Percentiles rank a stretch among this genome's conserved stretches.
Evolutionary conservation across 1,284 basidiomycete genomes (phyloP).

Genomic region (Rugosomyces carneus): DNA sequence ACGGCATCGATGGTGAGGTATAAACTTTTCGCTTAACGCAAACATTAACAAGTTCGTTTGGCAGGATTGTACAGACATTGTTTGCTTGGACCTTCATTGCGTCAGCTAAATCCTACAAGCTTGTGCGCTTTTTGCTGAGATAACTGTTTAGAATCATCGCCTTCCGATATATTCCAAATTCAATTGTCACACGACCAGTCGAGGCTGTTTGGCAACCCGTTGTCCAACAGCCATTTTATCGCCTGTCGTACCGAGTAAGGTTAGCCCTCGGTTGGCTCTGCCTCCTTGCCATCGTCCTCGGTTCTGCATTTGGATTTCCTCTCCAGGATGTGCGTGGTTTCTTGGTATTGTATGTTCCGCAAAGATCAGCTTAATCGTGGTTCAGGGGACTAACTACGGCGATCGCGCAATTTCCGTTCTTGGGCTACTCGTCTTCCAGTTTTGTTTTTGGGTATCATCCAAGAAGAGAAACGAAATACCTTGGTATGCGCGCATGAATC

Average conservation of each 20-base stretch:
- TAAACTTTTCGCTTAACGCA: neutral
- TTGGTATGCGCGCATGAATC: slow-evolving; percentile 40
- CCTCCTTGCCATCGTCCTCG: slow-evolving; percentile 70
- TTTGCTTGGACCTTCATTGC: slow-evolving; percentile 77
- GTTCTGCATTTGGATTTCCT: slow-evolving; percentile 76
- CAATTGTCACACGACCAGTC: slow-evolving; percentile 60
- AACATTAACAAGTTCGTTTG: slow-evolving; percentile 4
- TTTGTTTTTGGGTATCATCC: slow-evolving; percentile 62
- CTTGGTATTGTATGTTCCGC: neutral
- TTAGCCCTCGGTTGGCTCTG: slow-evolving; percentile 67
- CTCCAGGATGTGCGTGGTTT: slow-evolving; percentile 42
- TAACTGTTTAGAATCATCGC: slow-evolving; percentile 56
- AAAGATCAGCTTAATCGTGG: slow-evolving; percentile 5
- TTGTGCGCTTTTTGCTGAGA: no score
- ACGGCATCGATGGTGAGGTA: slow-evolving; percentile 60
- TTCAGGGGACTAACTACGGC: slow-evolving; percentile 59
- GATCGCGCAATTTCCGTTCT: slow-evolving; percentile 80
- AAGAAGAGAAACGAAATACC: slow-evolving; percentile 55
- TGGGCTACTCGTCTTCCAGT: slow-evolving; percentile 74
- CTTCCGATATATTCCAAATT: slow-evolving; percentile 73
- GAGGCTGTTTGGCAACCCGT: slow-evolving; percentile 58
- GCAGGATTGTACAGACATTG: slow-evolving; percentile 71
- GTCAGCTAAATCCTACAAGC: slow-evolving; percentile 26
- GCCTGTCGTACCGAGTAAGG: slow-evolving; percentile 50
- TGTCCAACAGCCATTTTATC: slow-evolving; percentile 65